Percentiles rank a stretch among this genome's conserved stretches.
Evolutionary conservation across 495 filamentous ascomycete species (phyloP).

Genomic region (Aspergillus olivimuriae): DNA sequence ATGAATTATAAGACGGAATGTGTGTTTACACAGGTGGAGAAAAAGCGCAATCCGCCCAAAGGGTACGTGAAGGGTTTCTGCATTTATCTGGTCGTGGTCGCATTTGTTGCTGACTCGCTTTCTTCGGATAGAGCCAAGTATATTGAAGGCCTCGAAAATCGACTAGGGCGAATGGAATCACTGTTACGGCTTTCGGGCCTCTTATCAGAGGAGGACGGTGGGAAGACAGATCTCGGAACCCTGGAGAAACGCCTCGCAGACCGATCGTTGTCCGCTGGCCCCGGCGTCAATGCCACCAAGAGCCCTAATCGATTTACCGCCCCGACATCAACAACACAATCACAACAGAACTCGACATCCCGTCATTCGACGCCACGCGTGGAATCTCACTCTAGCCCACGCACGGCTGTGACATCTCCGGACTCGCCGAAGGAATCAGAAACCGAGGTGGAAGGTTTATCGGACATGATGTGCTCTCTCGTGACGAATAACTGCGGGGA

Average conservation of each 20-base stretch:
- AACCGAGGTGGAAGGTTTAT: constrained; percentile 78
- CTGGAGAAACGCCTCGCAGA: constrained; percentile 77
- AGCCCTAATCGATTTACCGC: constrained; percentile 23
- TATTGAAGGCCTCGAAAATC: constrained; percentile 95
- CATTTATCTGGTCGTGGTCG: too few species aligned
- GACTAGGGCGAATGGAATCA: constrained; percentile 88
- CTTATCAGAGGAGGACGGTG: constrained; percentile 79
- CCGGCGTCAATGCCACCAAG: constrained; percentile 32
- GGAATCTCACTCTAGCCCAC: constrained; percentile 52
- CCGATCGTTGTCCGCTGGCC: constrained; percentile 38
- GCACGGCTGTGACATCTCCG: constrained; percentile 55
- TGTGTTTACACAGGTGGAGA: constrained; percentile 95
- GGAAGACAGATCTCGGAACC: constrained; percentile 80
- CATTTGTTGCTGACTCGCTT: constrained; percentile 13
- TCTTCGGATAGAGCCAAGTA: constrained; percentile 71
- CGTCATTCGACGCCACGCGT: constrained; percentile 41
- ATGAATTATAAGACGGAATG: constrained; percentile 98
- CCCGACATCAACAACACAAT: constrained; percentile 20
- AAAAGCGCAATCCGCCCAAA: constrained; percentile 97
- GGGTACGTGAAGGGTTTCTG: constrained; percentile 54
- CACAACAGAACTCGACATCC: constrained; percentile 24
- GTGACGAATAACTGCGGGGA: constrained; percentile 98
- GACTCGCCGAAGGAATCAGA: constrained; percentile 50
- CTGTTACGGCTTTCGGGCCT: constrained; percentile 81
- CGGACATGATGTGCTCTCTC: constrained; percentile 98